A percentile compares a stretch with the other conserved stretches of the same genome.
These are phyloP conservation scores for Russula emetica DNA, from an alignment of 768 basidiomycete genomes.

Conservation along the genomic window DNA sequence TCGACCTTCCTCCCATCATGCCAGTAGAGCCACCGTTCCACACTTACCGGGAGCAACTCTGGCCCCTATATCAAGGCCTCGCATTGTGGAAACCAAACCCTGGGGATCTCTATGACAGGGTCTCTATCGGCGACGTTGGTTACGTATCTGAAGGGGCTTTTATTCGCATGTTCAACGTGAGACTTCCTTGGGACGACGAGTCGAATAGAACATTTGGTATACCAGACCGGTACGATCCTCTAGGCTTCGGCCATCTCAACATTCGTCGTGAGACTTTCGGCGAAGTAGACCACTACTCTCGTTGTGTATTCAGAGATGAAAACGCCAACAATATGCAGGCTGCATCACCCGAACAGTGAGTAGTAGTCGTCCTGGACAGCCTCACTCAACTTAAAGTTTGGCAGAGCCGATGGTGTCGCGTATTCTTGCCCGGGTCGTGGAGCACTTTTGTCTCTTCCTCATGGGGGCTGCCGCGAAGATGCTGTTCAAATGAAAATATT, in stretches of 20 bases:
- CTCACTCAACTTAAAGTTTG: not conserved
- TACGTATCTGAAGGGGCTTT: constrained; percentile 23
- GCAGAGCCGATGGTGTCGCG: not conserved
- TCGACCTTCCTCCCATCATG: not conserved
- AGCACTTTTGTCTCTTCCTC: too few relatives aligned
- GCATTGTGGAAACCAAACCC: constrained; percentile 27
- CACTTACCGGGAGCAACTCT: constrained; percentile 17
- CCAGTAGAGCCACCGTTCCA: constrained; percentile 1
- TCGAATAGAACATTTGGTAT: not conserved
- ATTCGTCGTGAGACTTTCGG: not conserved
- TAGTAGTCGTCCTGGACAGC: not conserved
- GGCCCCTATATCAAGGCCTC: constrained; percentile 6
- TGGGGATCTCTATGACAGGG: constrained; percentile 11
- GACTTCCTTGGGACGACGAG: not conserved
- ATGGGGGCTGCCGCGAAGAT: too few relatives aligned
- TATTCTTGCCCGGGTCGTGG: too few relatives aligned
- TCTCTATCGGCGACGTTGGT: constrained; percentile 27
- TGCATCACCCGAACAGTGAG: not conserved
- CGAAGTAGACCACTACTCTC: not conserved
- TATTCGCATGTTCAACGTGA: constrained; percentile 24
- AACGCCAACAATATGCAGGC: not conserved
- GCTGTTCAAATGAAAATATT: too few relatives aligned
- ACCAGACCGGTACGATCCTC: not conserved
- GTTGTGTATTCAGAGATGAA: not conserved
- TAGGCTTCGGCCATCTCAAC: not conserved